Base-by-base conservation (phyloP, 306 rosid genomes). In the Dryas drummondii region DNA sequence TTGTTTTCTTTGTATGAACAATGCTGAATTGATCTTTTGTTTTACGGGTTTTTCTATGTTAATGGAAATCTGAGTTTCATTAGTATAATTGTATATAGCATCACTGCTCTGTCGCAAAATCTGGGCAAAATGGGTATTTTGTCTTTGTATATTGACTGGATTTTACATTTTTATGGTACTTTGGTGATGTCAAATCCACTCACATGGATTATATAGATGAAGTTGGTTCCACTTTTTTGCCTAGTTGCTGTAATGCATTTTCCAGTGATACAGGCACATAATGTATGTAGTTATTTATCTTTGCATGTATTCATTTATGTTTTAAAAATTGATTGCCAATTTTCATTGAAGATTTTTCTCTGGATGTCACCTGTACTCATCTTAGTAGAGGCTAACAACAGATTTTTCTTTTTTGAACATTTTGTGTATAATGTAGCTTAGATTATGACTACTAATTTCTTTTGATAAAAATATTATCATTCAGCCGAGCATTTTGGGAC, bases 401-500 rank as follows among this genome's bases (percentile, higher is more conserved):
- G 14, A 7, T 40, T 44, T 72, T 41, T 37, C 1, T 61, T 3
- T 13, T 14, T 62, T 10, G 0, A 15, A 5, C 17, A 37, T 3
- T 11, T 59, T 27, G 11, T 5, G 6, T 14, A 3, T 6, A 62
- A 14, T 40, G 22, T 15, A 40, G 32, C 1, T 7, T 41, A 41
- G 10, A 15, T 26, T 32, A 57, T 27, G 76, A 50, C 22, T 12
- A 40, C 61, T 62, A 70, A 78, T 47, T 26, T 12, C 57, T n/a
- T 15, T 9, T 26, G 2, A 9, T 45, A 14, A 5, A 17, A n/a
- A 14, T 15, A 7, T 54, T 56, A 13, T 8, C n/a, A 32, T 10
- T n/a, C 75, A 79, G 75, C 17, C 79, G 79, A 10, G 75, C 71
- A 12, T 66, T 79, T 6, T 73, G 52, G 68, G 79, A 73, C 65